Evolutionary conservation across 257 asterid species (phyloP).

Genomic region (Nicotiana attenuata): DNA sequence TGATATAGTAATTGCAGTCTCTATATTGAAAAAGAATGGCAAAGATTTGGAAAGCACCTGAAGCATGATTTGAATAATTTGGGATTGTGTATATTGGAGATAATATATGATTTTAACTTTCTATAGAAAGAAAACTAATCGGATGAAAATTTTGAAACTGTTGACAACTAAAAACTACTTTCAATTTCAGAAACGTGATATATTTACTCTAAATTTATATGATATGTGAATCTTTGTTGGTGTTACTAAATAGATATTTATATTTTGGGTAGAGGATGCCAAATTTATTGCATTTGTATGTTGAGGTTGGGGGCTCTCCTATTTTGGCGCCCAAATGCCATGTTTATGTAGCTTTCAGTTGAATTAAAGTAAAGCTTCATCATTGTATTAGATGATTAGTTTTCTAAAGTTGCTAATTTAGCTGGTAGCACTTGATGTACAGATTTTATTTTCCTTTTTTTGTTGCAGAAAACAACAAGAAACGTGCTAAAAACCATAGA

Average conservation of each 20-base stretch:
- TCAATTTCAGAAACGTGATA: no score
- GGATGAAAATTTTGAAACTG: no score
- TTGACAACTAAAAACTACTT: no score
- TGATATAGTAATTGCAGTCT: background rate
- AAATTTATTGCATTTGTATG: background rate
- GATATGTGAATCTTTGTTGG: background rate
- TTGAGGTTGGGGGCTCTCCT: background rate
- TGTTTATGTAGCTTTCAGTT: background rate
- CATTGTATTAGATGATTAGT: background rate
- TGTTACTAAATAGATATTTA: background rate
- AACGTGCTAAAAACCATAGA: no score
- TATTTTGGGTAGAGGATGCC: background rate
- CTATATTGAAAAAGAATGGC: background rate
- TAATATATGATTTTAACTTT: no score
- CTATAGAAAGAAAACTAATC: no score
- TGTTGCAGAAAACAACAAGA: no score
- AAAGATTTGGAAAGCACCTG: background rate
- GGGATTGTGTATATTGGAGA: background rate
- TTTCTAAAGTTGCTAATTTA: no score
- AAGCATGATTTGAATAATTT: background rate
- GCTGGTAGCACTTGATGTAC: background rate
- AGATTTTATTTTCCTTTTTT: no score
- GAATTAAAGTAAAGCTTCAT: background rate
- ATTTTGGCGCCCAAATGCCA: background rate
- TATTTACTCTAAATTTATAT: background rate